phyloP scores from a whole-genome alignment of 164 flowering plant species.

The Piper betle region DNA sequence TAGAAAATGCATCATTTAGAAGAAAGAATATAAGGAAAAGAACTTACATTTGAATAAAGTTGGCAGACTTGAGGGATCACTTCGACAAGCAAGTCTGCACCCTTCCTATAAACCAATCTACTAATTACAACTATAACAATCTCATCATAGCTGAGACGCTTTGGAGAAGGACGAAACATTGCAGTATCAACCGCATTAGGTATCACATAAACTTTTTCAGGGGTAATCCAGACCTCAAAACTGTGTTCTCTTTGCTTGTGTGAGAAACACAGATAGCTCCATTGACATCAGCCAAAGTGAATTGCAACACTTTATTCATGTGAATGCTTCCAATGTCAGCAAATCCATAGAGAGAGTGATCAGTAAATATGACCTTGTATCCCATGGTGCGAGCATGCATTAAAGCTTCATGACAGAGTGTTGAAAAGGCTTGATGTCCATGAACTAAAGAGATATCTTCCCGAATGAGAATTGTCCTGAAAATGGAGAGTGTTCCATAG shows the following conservation, averaged over 20 bases:
- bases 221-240: slow-evolving; percentile 87
- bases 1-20: background rate
- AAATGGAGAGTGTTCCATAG: slow-evolving; percentile 80
- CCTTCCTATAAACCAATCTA: slow-evolving; percentile 90
- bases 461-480: slow-evolving; percentile 72
- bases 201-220: slow-evolving; percentile 81
- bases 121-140: slow-evolving; percentile 88
- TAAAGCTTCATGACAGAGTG: slow-evolving; percentile 92
- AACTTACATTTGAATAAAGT: slow-evolving; percentile 65
- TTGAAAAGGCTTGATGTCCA: slow-evolving; percentile 97
- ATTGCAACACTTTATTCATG: slow-evolving; percentile 94
- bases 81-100: slow-evolving; percentile 95
- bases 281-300: slow-evolving; percentile 84
- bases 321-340: slow-evolving; percentile 92
- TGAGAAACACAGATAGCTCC: slow-evolving; percentile 98
- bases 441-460: slow-evolving; percentile 78
- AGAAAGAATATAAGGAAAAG: background rate
- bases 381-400: slow-evolving; percentile 99
- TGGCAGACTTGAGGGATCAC: slow-evolving; percentile 94
- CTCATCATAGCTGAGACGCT: slow-evolving; percentile 34
- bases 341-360: slow-evolving; percentile 96
- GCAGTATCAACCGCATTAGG: slow-evolving; percentile 99
- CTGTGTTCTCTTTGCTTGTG: slow-evolving; percentile 95
- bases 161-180: slow-evolving; percentile 82
- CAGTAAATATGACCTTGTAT: slow-evolving; percentile 83